These are phyloP conservation scores for Colletotrichum orbiculare DNA, from an alignment of 2,329 filamentous ascomycete genomes.

Conservation along the genomic window DNA sequence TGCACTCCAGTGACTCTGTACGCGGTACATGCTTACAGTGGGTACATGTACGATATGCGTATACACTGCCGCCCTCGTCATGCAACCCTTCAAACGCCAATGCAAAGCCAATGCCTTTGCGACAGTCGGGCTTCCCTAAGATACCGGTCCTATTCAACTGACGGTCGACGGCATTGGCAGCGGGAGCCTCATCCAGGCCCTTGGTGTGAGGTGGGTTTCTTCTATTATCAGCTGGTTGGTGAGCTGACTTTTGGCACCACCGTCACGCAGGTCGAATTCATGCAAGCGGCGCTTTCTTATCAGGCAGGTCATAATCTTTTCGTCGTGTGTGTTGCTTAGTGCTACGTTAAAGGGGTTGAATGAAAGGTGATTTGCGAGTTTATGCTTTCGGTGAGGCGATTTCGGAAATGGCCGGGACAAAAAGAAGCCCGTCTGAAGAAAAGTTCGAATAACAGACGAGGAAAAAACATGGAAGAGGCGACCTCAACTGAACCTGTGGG, in stretches of 20 bases:
- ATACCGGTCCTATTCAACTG: neutral
- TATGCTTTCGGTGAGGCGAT: conserved; percentile 8
- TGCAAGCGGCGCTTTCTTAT: conserved; percentile 15
- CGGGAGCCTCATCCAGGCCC: conserved; percentile 24
- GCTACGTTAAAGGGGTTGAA: neutral
- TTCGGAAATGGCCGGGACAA: conserved; percentile 33
- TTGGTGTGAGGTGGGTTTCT: neutral
- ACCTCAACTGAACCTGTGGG: conserved; percentile 14
- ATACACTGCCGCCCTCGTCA: no score
- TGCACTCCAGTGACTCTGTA: no score
- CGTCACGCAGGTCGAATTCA: conserved; percentile 29
- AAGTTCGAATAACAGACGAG: neutral
- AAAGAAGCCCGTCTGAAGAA: conserved; percentile 13
- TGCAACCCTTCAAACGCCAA: neutral
- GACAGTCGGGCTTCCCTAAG: no score
- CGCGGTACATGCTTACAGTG: no score
- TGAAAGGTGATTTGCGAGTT: conserved; percentile 17
- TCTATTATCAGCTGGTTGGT: neutral
- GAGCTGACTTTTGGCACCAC: conserved; percentile 30
- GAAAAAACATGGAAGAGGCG: conserved; percentile 2
- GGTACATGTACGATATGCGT: no score
- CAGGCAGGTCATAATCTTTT: conserved; percentile 9
- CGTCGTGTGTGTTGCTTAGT: neutral
- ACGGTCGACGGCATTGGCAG: neutral
- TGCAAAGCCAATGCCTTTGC: conserved; percentile 1